A percentile compares a stretch with the other conserved stretches of the same genome.
Evolutionary conservation across 148 eudicot species (phyloP).

Genomic region (Rhododendron molle): DNA sequence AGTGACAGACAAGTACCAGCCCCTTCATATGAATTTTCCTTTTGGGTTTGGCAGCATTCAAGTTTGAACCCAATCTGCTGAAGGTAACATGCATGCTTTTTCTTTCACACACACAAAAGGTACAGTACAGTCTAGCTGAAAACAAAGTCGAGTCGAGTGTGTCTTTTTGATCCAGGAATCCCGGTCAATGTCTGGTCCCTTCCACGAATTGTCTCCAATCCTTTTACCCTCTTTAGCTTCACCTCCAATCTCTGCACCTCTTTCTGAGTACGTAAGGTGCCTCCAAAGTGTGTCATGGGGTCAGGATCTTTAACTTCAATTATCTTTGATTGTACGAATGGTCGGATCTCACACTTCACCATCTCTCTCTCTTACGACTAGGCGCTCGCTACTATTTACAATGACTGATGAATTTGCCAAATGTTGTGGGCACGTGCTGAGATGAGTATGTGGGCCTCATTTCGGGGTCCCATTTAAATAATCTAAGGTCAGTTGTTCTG

Average conservation of each 20-base stretch:
- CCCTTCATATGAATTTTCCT: not conserved
- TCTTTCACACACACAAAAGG: too few species aligned
- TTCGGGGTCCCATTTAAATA: too few species aligned
- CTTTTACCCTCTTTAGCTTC: not conserved
- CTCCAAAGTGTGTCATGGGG: too few species aligned
- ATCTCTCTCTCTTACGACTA: too few species aligned
- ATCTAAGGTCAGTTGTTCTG: too few species aligned
- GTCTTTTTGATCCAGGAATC: not conserved
- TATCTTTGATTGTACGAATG: too few species aligned
- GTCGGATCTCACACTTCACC: too few species aligned
- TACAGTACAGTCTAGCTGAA: not conserved
- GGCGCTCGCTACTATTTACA: too few species aligned
- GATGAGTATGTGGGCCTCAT: too few species aligned
- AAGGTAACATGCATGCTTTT: not conserved
- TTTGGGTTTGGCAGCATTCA: not conserved
- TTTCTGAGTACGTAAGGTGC: not conserved
- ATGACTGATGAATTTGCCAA: too few species aligned
- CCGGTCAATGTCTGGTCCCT: slow-evolving; percentile 1
- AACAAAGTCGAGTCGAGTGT: not conserved
- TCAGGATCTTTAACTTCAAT: too few species aligned
- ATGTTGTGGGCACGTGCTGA: too few species aligned
- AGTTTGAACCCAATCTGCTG: not conserved
- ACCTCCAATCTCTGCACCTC: not conserved
- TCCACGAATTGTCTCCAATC: not conserved
- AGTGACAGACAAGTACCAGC: not conserved